Conservation (phyloP, 306 rosid genomes). For the Carpinus viminea region DNA sequence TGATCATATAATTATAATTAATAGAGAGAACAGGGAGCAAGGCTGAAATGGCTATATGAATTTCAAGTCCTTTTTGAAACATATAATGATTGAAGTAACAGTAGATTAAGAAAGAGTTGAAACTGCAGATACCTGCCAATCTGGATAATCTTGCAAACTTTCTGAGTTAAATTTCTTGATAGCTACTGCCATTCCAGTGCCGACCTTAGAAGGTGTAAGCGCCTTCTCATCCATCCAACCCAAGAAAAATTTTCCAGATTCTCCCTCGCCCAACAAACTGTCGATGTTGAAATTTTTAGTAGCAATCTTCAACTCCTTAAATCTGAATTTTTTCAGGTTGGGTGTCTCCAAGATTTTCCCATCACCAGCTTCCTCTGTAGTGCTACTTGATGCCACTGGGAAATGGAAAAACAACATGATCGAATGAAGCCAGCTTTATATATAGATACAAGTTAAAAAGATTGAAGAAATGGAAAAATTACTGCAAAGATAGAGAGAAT, state of each 20-base stretch:
- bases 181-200: conserved; percentile 65
- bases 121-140: conserved; percentile 62
- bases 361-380: conserved; percentile 53
- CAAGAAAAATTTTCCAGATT: conserved; percentile 79
- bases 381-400: conserved; percentile 47
- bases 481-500: too few relatives aligned
- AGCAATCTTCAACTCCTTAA: conserved; percentile 58
- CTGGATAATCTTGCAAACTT: conserved; percentile 73
- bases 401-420: conserved; percentile 11
- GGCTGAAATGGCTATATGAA: too few relatives aligned
- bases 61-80: too few relatives aligned
- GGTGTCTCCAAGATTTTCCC: conserved; percentile 49
- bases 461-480: too few relatives aligned
- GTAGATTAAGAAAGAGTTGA: not conserved
- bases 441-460: too few relatives aligned
- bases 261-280: conserved; percentile 75
- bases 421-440: too few relatives aligned
- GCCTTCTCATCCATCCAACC: conserved; percentile 78
- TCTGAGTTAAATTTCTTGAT: conserved; percentile 66
- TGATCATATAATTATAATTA: too few relatives aligned
- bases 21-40: too few relatives aligned
- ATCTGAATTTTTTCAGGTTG: conserved; percentile 60
- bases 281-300: conserved; percentile 59
- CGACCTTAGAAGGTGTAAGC: conserved; percentile 57
- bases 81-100: not conserved